Evolutionary conservation across 2,329 filamentous ascomycete genomes (phyloP), one percentile per base, ranked within the genome.

Genomic region (Coccinonectria pachysandricola): DNA sequence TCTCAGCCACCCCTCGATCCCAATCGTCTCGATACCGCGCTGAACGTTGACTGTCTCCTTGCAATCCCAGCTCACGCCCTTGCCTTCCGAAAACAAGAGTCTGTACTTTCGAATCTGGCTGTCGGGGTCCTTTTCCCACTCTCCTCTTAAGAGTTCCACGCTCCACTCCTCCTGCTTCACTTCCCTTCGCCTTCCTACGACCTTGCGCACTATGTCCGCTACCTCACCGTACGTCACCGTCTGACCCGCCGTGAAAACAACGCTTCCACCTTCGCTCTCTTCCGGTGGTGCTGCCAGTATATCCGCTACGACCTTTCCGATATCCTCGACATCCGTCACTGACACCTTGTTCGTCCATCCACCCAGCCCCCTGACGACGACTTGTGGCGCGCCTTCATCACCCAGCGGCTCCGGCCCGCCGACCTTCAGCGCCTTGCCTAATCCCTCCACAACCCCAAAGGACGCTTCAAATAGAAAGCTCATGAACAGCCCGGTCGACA

Each of bases 401-500:
- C n/a, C n/a, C n/a, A n/a, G n/a, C n/a, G n/a, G n/a, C n/a, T n/a
- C n/a, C n/a, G n/a, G n/a, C n/a, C n/a, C n/a, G n/a, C n/a, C n/a
- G n/a, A n/a, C n/a, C n/a, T n/a, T n/a, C n/a, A n/a, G n/a, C n/a
- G n/a, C n/a, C n/a, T n/a, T n/a, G n/a, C n/a, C n/a, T n/a, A n/a
- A n/a, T n/a, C n/a, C n/a, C n/a, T n/a, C n/a, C n/a, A 83, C 71
- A 4, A 80, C 62, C 0, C 75, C 77, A 52, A 79, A 83, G 2
- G 49, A 63, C 2, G 54, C 45, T 31, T 74, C 61, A 41, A 84
- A 82, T 11, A 84, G 42, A 42, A 83, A 84, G 37, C 68, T 76
- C 55, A 71, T 78, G 41, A 83, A 84, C 35, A 84, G 58, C 0
- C 78, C 79, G 8, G 74, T 78, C n/a, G 69, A 75, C 1, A 83